Conservation (phyloP, 1,139 yeast genomes). For the Zygosaccharomyces pseudobailii region DNA sequence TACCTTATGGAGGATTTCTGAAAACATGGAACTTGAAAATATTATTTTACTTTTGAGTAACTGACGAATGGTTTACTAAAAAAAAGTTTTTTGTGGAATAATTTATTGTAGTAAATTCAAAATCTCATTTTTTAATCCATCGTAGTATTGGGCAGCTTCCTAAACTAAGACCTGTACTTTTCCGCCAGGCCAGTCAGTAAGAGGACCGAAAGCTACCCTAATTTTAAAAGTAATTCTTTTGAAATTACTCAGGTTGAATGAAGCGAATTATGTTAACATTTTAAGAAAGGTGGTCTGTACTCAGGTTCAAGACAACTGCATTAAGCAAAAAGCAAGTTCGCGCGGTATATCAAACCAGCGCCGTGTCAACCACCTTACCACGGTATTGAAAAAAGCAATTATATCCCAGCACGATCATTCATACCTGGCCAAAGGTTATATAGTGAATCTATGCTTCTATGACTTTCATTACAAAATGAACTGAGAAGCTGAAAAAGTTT, state of each 20-base stretch:
- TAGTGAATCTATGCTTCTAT: not conserved
- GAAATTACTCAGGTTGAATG: conserved; percentile 38
- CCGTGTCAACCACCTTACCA: not conserved
- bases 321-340: not conserved
- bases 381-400: too few species aligned
- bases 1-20: not conserved
- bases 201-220: conserved; percentile 52
- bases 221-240: conserved; percentile 56
- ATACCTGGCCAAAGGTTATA: not conserved
- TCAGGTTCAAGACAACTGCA: not conserved
- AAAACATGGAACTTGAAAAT: not conserved
- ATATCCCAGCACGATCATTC: too few species aligned
- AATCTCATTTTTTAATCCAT: conserved; percentile 41
- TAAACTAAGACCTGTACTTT: conserved; percentile 51
- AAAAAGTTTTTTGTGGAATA: not conserved
- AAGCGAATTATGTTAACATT: not conserved
- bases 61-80: too few species aligned
- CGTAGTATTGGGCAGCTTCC: conserved; percentile 55
- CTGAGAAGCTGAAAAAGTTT: not conserved
- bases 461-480: not conserved
- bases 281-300: not conserved
- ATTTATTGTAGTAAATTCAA: not conserved
- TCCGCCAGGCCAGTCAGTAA: conserved; percentile 51
- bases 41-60: not conserved
- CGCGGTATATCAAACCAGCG: not conserved